Evolutionary conservation across 805 yeast species (phyloP), one percentile per base, ranked within the genome.

Genomic region (Starmerella asiatica): DNA sequence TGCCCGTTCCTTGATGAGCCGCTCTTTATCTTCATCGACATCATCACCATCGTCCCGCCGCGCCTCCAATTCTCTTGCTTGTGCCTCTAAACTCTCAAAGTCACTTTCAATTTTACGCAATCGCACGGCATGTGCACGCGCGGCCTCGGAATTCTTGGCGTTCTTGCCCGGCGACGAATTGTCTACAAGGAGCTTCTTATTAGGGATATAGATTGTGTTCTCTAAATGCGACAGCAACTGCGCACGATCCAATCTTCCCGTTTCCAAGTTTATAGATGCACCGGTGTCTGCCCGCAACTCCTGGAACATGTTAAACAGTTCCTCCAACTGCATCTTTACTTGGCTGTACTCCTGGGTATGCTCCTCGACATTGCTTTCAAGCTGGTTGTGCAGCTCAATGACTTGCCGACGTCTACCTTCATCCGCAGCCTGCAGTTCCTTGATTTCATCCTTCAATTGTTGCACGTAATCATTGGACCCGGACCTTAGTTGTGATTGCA

Each of bases 391-490:
- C 34, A 82, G 62, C 24, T 72, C 76, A 18, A 72, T 74, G 33
- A 77, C 73, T 29, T 75, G 64, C 35, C 79, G 67, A 39, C 85
- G 65, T 33, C 79, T 74, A 24, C 75, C 64, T 17, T 65, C 59
- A 34, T 83, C 56, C 18, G 79, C 67, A 16, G 67, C 62, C 42
- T 72, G 77, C 44, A 75, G 76, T 50, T 82, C 85, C 33, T 68
- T 65, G 19, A 80, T 56, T 44, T 82, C 82, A 40, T 67, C 67
- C 21, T 71, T 64, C 28, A 86, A 59, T 36, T 69, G 67, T 32
- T 76, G 67, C 34, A 81, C 67, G 52, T 77, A 62, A 21, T 84
- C 85, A 2, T 93, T 76, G 1, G 94, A 95, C 53, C 81, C 57
- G 4, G 74, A 5, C n/a, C 5, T 15, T 21, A 14, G 32, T n/a